Percentiles rank a stretch among this genome's conserved stretches.
These are phyloP conservation scores for Eucalyptus grandis DNA, from an alignment of 345 rosid species.

Conservation along the genomic window DNA sequence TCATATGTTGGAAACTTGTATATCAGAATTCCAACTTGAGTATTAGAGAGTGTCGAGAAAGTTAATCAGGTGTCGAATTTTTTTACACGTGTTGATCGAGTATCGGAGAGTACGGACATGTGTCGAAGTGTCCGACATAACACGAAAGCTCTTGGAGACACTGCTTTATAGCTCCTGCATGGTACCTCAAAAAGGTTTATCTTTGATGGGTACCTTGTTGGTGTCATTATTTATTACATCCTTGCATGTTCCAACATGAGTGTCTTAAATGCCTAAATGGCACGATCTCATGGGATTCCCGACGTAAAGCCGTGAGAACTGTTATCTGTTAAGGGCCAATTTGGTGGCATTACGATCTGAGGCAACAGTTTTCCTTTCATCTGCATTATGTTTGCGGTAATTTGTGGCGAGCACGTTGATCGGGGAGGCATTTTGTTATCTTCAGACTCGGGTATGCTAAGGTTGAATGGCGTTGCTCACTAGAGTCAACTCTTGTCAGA, in stretches of 20 bases:
- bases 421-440: background rate
- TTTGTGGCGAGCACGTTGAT: background rate
- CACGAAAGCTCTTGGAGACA: no score
- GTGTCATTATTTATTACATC: background rate
- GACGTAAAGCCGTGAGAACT: background rate
- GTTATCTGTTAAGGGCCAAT: background rate
- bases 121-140: no score
- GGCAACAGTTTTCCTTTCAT: background rate
- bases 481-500: background rate
- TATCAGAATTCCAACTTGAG: no score
- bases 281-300: background rate
- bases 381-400: background rate
- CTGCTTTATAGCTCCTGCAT: no score
- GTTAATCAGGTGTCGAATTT: no score
- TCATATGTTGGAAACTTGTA: no score
- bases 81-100: no score
- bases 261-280: background rate
- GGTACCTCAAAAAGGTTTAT: background rate
- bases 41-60: no score
- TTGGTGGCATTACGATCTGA: background rate
- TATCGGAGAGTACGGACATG: no score
- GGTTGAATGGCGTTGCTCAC: background rate
- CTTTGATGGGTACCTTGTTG: background rate
- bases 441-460: background rate
- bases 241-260: background rate